A percentile compares a stretch with the other conserved stretches of the same genome.
Conservation (phyloP, 2,329 filamentous ascomycete species). For the Pseudogymnoascus sp. region DNA sequence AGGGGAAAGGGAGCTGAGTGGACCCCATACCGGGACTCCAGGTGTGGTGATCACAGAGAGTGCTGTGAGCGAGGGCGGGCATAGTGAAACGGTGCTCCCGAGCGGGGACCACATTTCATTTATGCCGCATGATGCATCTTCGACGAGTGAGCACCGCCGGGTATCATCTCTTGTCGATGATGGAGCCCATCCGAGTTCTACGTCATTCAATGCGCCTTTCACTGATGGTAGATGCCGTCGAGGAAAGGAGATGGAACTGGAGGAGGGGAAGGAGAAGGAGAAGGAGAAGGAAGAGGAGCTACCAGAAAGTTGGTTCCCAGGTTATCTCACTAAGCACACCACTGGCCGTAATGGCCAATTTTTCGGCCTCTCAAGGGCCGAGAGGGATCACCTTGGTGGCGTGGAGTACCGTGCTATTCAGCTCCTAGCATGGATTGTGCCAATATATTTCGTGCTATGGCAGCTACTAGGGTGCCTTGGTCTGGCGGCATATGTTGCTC, state of each 20-base stretch:
- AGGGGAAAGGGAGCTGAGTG: background rate
- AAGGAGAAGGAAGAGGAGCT: constrained; percentile 51
- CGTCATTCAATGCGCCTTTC: constrained; percentile 10
- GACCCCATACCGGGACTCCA: background rate
- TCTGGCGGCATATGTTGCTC: constrained; percentile 44
- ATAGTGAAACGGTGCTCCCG: background rate
- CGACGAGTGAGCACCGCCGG: background rate
- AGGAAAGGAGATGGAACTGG: constrained; percentile 46
- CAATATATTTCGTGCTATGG: constrained; percentile 42
- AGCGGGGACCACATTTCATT: constrained; percentile 1
- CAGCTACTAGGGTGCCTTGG: constrained; percentile 11
- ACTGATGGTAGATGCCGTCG: constrained; percentile 19
- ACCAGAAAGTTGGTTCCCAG: constrained; percentile 56
- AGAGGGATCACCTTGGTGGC: constrained; percentile 88
- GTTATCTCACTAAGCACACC: constrained; percentile 21
- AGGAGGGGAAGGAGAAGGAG: constrained; percentile 48
- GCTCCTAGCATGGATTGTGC: constrained; percentile 54
- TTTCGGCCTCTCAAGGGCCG: constrained; percentile 76
- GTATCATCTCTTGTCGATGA: background rate
- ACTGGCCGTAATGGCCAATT: constrained; percentile 91
- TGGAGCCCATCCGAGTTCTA: background rate
- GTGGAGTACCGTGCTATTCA: constrained; percentile 94
- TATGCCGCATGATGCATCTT: background rate
- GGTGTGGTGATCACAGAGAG: background rate
- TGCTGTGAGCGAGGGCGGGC: background rate